A percentile compares a stretch with the other conserved stretches of the same genome.
Evolutionary conservation across 768 basidiomycete genomes (phyloP).

Genomic region (Tricholoma flavovirens): DNA sequence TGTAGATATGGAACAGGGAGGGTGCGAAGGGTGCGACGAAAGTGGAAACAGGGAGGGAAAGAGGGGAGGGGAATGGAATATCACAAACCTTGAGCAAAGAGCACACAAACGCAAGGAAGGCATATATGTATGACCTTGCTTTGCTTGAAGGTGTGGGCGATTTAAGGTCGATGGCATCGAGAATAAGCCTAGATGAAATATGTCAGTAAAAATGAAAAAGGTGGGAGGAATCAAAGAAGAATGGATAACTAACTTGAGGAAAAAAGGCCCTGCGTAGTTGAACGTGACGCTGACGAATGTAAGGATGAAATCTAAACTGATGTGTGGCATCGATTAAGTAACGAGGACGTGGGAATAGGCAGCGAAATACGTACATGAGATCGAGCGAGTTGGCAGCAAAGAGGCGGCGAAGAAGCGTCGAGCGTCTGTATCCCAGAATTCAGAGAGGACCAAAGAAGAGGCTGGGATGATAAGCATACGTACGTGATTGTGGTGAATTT

Average conservation of each 20-base stretch:
- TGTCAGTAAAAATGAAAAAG: background rate
- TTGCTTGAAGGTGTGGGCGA: slow-evolving; percentile 45
- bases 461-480: slow-evolving; percentile 6
- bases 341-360: background rate
- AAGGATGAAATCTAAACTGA: slow-evolving; percentile 57
- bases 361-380: slow-evolving; percentile 29
- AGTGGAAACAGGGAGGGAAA: background rate
- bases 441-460: background rate
- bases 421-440: slow-evolving; percentile 19
- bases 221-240: background rate
- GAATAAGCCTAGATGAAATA: slow-evolving; percentile 30
- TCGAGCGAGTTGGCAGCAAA: slow-evolving; percentile 44
- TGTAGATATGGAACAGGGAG: background rate
- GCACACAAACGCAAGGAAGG: slow-evolving; percentile 65
- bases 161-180: slow-evolving; percentile 26
- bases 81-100: slow-evolving; percentile 45
- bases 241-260: slow-evolving; percentile 57
- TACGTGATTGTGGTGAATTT: slow-evolving; percentile 39
- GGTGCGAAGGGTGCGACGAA: background rate
- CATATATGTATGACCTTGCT: slow-evolving; percentile 69
- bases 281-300: slow-evolving; percentile 67
- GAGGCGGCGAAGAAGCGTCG: slow-evolving; percentile 37
- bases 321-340: background rate
- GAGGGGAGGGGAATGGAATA: too few species aligned
- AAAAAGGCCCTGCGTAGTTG: slow-evolving; percentile 80